A percentile compares a stretch with the other conserved stretches of the same genome.
Evolutionary conservation across 176 grass and related monocot genomes (phyloP).

Genomic region (Oryza meyeriana): DNA sequence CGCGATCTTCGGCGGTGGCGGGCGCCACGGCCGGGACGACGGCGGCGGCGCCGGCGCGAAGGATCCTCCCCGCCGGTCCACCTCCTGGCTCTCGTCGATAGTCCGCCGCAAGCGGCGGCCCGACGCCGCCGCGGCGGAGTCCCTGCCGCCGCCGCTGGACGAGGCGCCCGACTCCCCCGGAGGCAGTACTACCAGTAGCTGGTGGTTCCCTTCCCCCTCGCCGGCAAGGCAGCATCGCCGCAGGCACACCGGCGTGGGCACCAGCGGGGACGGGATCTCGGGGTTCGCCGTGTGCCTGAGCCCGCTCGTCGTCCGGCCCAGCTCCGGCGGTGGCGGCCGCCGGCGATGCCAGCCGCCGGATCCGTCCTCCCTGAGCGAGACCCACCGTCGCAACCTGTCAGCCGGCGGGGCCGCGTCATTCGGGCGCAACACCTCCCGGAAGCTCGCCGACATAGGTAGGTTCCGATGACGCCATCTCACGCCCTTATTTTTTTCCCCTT

Average conservation of each 20-base stretch:
- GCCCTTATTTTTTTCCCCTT: not conserved
- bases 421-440: constrained; percentile 49
- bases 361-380: constrained; percentile 7
- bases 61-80: constrained; percentile 33
- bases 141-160: constrained; percentile 13
- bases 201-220: constrained; percentile 53
- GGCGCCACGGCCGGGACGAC: constrained; percentile 5
- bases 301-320: constrained; percentile 53
- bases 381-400: constrained; percentile 49
- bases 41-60: not conserved
- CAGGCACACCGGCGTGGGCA: constrained; percentile 12
- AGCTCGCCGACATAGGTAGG: constrained; percentile 59
- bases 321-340: constrained; percentile 24
- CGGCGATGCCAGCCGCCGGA: constrained; percentile 45
- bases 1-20: constrained; percentile 39
- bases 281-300: constrained; percentile 49
- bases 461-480: constrained; percentile 37
- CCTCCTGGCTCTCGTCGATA: constrained; percentile 46
- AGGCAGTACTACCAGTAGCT: constrained; percentile 7
- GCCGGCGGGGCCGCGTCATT: constrained; percentile 37
- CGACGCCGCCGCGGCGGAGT: not conserved
- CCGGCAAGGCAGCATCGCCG: constrained; percentile 36
- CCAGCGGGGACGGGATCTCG: constrained; percentile 48
- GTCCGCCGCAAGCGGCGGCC: constrained; percentile 35
- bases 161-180: constrained; percentile 49